phyloP scores from a whole-genome alignment of 2,329 filamentous ascomycete genomes.

The Xylariaceae sp. region DNA sequence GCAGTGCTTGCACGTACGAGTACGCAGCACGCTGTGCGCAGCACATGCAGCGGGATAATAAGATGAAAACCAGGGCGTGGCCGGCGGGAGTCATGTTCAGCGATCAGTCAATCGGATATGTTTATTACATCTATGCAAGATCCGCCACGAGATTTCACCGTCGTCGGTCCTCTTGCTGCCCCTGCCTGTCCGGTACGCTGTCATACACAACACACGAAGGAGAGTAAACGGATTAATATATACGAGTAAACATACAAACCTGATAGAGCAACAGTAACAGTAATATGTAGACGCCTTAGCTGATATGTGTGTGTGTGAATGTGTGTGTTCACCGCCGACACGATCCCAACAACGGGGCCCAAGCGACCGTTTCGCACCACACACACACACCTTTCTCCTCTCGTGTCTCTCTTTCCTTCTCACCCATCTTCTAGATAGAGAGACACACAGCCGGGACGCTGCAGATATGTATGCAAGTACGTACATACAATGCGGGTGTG shows the following conservation, averaged over 20 bases:
- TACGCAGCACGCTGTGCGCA: too few species aligned
- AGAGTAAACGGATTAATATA: too few species aligned
- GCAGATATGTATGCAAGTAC: conserved; percentile 6
- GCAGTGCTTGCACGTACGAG: too few species aligned
- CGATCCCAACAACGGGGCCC: conserved; percentile 9
- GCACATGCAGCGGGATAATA: conserved; percentile 11
- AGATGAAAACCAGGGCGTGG: conserved; percentile 5
- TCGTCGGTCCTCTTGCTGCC: background rate
- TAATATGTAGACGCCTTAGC: too few species aligned
- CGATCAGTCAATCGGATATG: conserved; percentile 5
- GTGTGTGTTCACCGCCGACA: conserved; percentile 10
- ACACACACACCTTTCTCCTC: background rate
- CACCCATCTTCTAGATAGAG: background rate
- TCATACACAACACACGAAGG: background rate
- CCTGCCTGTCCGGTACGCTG: background rate
- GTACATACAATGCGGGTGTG: background rate
- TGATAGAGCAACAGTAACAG: too few species aligned
- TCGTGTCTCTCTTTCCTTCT: background rate
- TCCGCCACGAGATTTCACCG: conserved; percentile 14
- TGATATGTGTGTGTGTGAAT: too few species aligned
- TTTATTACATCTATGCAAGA: conserved; percentile 13
- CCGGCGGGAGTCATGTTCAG: background rate
- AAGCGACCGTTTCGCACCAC: conserved; percentile 18
- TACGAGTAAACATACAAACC: too few species aligned
- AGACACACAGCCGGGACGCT: conserved; percentile 5